A percentile compares a stretch with the other conserved stretches of the same genome.
These are phyloP conservation scores for Lojkania enalia DNA, from an alignment of 2,329 filamentous ascomycete species.

Conservation along the genomic window DNA sequence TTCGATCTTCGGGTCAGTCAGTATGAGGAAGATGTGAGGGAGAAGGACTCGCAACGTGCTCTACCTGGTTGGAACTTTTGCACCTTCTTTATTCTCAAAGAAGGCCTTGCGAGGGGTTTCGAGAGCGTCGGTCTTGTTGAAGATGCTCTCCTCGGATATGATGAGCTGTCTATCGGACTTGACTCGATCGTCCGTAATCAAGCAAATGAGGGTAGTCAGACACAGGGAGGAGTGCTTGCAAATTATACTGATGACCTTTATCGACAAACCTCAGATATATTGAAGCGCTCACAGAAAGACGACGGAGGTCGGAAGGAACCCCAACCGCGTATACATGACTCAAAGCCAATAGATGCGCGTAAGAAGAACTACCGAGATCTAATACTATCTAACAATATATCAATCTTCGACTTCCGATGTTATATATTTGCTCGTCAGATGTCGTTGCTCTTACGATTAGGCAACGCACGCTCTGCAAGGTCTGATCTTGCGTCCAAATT, in stretches of 20 bases:
- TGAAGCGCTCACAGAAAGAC: conserved; percentile 25
- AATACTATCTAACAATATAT: conserved; percentile 93
- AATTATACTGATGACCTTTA: conserved; percentile 74
- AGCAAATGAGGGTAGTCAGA: conserved; percentile 59
- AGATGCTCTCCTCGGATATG: conserved; percentile 91
- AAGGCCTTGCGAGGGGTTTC: conserved; percentile 89
- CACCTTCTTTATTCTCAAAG: conserved; percentile 97
- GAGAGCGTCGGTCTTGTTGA: conserved; percentile 96
- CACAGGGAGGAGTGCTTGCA: conserved; percentile 73
- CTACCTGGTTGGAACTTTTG: conserved; percentile 99
- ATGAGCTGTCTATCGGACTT: conserved; percentile 86
- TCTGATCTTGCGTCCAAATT: conserved; percentile 46
- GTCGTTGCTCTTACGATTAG: conserved; percentile 76
- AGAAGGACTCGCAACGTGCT: conserved; percentile 83
- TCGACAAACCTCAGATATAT: conserved; percentile 43
- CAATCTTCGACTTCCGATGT: conserved; percentile 89
- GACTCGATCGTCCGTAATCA: conserved; percentile 82
- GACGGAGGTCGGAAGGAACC: conserved; percentile 13
- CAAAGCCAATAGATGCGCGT: conserved; percentile 42
- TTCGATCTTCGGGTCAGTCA: conserved; percentile 90
- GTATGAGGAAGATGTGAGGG: conserved; percentile 96
- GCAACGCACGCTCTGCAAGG: conserved; percentile 60
- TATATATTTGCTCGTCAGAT: conserved; percentile 94
- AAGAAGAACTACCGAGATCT: conserved; percentile 85
- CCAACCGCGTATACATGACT: conserved; percentile 30